These are phyloP conservation scores for Flaveria trinervia DNA, from an alignment of 129 eudicot genomes.

Conservation along the genomic window DNA sequence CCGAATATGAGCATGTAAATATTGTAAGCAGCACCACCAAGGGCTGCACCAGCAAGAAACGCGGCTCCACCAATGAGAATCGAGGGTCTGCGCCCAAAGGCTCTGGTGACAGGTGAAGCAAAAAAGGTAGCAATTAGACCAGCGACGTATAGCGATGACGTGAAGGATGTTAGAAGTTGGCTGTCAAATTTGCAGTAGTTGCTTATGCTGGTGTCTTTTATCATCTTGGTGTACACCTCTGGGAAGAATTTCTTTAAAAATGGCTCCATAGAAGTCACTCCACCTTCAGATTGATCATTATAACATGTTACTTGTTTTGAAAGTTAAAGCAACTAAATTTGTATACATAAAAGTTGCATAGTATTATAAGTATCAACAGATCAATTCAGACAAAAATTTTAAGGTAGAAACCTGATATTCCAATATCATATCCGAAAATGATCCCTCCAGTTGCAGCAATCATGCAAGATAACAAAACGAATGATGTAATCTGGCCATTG, in stretches of 20 bases:
- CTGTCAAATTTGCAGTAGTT: conserved; percentile 70
- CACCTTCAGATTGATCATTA: conserved; percentile 43
- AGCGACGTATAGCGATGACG: conserved; percentile 57
- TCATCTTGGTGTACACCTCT: conserved; percentile 47
- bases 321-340: neutral
- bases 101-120: conserved; percentile 54
- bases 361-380: neutral
- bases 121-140: conserved; percentile 58
- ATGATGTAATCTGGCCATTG: conserved; percentile 54
- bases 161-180: conserved; percentile 49
- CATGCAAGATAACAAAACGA: conserved; percentile 63
- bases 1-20: conserved; percentile 65
- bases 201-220: conserved; percentile 42
- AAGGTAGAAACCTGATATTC: conserved; percentile 55
- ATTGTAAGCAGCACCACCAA: conserved; percentile 55
- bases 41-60: conserved; percentile 57
- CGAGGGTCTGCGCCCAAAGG: conserved; percentile 66
- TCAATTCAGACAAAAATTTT: neutral
- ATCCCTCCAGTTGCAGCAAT: conserved; percentile 78
- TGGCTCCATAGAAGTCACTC: conserved; percentile 67
- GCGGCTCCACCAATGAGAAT: conserved; percentile 58
- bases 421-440: conserved; percentile 74
- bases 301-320: conserved; percentile 9
- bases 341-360: neutral
- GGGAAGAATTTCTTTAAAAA: conserved; percentile 60